A percentile compares a stretch with the other conserved stretches of the same genome.
Conservation (phyloP, 345 rosid species). For the Eucalyptus marginata region DNA sequence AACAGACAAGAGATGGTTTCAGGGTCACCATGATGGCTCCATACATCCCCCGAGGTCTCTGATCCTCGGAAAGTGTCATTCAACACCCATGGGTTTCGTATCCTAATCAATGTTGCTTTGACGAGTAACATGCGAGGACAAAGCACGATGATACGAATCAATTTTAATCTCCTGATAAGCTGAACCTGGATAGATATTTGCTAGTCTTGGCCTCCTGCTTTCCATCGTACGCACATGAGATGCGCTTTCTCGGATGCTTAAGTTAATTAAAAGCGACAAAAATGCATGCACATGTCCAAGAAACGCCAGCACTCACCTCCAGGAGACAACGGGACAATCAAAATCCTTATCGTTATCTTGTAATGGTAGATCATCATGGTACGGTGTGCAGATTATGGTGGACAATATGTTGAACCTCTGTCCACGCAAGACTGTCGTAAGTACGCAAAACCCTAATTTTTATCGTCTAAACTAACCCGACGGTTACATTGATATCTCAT, state of each 20-base stretch:
- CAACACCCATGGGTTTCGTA: not conserved
- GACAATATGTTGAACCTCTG: not conserved
- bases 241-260: not conserved
- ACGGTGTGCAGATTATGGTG: not conserved
- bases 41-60: not conserved
- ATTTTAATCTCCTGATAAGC: not conserved
- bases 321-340: not conserved
- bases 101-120: not conserved
- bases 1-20: not conserved
- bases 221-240: not conserved
- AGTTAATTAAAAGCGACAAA: not conserved
- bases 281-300: not conserved
- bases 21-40: not conserved
- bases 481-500: not conserved
- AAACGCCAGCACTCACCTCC: not conserved
- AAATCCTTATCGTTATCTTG: not conserved
- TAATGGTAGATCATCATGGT: not conserved
- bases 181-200: not conserved
- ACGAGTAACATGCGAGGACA: not conserved
- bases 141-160: not conserved
- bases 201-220: not conserved
- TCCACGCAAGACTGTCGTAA: not conserved
- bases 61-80: not conserved
- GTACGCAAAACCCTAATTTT: not conserved
- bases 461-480: not conserved